Evolutionary conservation across 495 filamentous ascomycete species (phyloP), one percentile per base, ranked within the genome.

Genomic region (Penicillium turbatum): DNA sequence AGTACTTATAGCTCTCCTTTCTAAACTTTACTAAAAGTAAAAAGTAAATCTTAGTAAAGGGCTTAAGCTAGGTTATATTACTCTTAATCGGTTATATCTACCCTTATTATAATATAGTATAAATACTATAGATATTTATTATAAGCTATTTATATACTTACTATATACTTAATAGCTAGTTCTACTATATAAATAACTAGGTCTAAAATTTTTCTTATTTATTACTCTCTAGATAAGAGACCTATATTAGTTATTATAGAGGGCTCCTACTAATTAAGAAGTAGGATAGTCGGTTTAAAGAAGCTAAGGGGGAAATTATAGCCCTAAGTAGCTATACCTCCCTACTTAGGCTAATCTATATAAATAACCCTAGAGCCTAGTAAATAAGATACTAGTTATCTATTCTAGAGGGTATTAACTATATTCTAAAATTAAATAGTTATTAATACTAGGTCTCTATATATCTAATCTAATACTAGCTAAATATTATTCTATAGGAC

Each of bases 401-500:
- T n/a, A n/a, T n/a, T n/a, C n/a, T n/a, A n/a, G n/a, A n/a, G n/a
- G n/a, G n/a, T n/a, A n/a, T n/a, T n/a, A n/a, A n/a, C n/a, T n/a
- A n/a, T n/a, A n/a, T n/a, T n/a, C n/a, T n/a, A n/a, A n/a, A n/a
- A 59, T 48, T 26, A 39, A 26, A 51, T 54, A 37, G 56, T 48
- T 39, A 44, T 45, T 0, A 44, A 54, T 10, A 59, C 46, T 31
- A 59, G 45, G 10, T 54, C 51, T 39, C 38, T 39, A n/a, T 59
- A 51, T 49, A 44, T 41, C 34, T 59, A 40, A 51, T 59, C 40
- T 30, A 54, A 48, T 6, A 40, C 9, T 30, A 38, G 51, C 56
- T 54, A 39, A 45, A 59, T 54, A 48, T 59, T 51, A 43, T 54
- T 51, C 56, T 40, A n/a, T n/a, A n/a, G n/a, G n/a, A n/a, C n/a